phyloP scores from a whole-genome alignment of 2,329 filamentous ascomycete genomes.

The Diplodia seriata region DNA sequence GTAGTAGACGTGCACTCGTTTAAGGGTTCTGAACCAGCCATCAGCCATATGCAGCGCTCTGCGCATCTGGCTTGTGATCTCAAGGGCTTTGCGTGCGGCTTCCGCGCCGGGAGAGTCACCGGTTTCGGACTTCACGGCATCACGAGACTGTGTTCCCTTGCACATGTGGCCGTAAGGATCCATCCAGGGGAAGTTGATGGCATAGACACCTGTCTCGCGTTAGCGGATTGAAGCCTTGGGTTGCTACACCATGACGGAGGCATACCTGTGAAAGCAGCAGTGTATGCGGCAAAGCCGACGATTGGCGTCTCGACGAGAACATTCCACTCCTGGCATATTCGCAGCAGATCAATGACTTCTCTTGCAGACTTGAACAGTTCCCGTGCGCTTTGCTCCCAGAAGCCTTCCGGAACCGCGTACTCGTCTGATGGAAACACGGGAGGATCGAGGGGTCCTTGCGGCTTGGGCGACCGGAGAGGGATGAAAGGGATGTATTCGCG shows the following conservation, averaged over 20 bases:
- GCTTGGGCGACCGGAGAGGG: constrained; percentile 60
- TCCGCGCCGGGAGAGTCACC: constrained; percentile 43
- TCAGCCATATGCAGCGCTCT: constrained; percentile 63
- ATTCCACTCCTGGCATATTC: constrained; percentile 65
- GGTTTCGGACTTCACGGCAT: constrained; percentile 32
- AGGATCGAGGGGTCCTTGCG: constrained; percentile 65
- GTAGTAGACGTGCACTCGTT: constrained; percentile 63
- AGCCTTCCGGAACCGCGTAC: constrained; percentile 57
- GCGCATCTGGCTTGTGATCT: constrained; percentile 61
- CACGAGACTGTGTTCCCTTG: constrained; percentile 32
- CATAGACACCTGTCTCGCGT: constrained; percentile 62
- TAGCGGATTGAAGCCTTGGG: constrained; percentile 19
- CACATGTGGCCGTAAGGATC: constrained; percentile 65
- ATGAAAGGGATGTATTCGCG: constrained; percentile 73
- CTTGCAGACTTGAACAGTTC: constrained; percentile 68
- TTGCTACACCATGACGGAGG: not conserved
- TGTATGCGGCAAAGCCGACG: constrained; percentile 71
- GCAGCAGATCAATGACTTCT: constrained; percentile 69
- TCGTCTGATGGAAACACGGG: constrained; percentile 60
- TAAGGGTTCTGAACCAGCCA: constrained; percentile 62
- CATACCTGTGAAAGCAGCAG: constrained; percentile 66
- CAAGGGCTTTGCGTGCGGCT: constrained; percentile 58
- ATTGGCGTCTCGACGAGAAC: constrained; percentile 72
- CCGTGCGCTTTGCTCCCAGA: constrained; percentile 69
- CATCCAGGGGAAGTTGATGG: constrained; percentile 72